A percentile compares a stretch with the other conserved stretches of the same genome.
Evolutionary conservation across 140 eudicot species (phyloP).

Genomic region (Oenanthe javanica): DNA sequence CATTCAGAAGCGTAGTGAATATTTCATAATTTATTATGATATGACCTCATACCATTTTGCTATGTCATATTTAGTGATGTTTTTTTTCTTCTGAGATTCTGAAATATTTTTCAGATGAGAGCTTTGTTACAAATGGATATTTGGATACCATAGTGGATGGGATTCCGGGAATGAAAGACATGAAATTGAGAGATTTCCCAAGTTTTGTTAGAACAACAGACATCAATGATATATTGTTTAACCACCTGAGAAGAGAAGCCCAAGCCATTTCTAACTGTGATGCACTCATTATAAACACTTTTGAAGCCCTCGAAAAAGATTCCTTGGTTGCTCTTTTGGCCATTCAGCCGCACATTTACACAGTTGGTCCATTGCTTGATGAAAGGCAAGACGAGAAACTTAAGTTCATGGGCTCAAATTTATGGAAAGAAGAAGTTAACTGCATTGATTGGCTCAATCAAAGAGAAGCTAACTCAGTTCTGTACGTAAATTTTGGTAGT

Average conservation of each 20-base stretch:
- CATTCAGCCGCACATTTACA: slow-evolving; percentile 9
- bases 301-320: slow-evolving; percentile 24
- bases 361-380: slow-evolving; percentile 22
- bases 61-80: too few relatives aligned
- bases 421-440: slow-evolving; percentile 49
- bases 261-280: slow-evolving; percentile 3
- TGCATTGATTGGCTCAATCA: slow-evolving; percentile 62
- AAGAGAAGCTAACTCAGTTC: slow-evolving; percentile 32
- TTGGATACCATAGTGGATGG: slow-evolving; percentile 37
- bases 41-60: too few relatives aligned
- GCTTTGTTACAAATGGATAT: slow-evolving; percentile 32
- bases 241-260: slow-evolving; percentile 5
- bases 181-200: slow-evolving; percentile 35
- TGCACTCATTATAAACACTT: slow-evolving; percentile 23
- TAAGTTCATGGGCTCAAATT: slow-evolving; percentile 14
- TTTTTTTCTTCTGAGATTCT: too few relatives aligned
- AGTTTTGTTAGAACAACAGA: slow-evolving; percentile 40
- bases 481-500: slow-evolving; percentile 69
- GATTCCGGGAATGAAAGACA: slow-evolving; percentile 34
- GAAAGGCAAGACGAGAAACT: slow-evolving; percentile 4
- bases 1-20: too few relatives aligned
- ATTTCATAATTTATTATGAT: too few relatives aligned
- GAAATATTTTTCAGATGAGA: slow-evolving; percentile 18
- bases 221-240: slow-evolving; percentile 21
- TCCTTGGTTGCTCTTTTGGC: slow-evolving; percentile 7